These are phyloP conservation scores for Glomus cerebriforme DNA, from an alignment of 192 early-diverging fungal species.

Conservation along the genomic window DNA sequence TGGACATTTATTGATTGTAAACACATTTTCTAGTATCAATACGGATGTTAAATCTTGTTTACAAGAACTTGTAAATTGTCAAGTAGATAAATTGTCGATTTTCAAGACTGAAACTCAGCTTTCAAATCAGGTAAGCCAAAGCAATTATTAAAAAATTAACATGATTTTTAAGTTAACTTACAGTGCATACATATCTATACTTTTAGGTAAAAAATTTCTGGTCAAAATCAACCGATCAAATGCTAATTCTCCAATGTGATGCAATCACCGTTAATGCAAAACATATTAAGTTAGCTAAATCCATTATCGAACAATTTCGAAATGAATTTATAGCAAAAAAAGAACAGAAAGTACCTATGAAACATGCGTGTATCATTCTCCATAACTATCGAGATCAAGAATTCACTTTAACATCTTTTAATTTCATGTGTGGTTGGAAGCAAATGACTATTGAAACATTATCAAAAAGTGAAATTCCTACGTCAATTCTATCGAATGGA, in stretches of 20 bases:
- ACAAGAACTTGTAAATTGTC: too few relatives aligned
- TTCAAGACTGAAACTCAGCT: too few relatives aligned
- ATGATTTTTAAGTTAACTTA: too few relatives aligned
- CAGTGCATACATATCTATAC: too few relatives aligned
- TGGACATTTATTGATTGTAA: constrained; percentile 19
- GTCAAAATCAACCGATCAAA: constrained; percentile 14
- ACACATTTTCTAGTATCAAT: constrained; percentile 31
- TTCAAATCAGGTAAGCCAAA: too few relatives aligned
- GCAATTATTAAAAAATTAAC: too few relatives aligned
- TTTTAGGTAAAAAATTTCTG: constrained; percentile 31
- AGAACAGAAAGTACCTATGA: not conserved
- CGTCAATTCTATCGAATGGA: constrained; percentile 3
- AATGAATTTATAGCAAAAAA: too few relatives aligned
- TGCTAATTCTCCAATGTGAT: constrained; percentile 29
- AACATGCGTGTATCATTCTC: constrained; percentile 29
- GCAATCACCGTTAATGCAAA: not conserved
- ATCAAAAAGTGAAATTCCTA: constrained; percentile 15
- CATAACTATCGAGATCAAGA: constrained; percentile 26
- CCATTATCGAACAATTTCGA: too few relatives aligned
- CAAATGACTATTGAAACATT: constrained; percentile 31
- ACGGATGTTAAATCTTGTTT: too few relatives aligned
- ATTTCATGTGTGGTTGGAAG: too few relatives aligned
- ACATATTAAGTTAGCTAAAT: too few relatives aligned
- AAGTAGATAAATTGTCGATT: too few relatives aligned
- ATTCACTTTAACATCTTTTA: constrained; percentile 5